Evolutionary conservation across 192 early-diverging fungal species (phyloP).

Genomic region (Podila verticillata): DNA sequence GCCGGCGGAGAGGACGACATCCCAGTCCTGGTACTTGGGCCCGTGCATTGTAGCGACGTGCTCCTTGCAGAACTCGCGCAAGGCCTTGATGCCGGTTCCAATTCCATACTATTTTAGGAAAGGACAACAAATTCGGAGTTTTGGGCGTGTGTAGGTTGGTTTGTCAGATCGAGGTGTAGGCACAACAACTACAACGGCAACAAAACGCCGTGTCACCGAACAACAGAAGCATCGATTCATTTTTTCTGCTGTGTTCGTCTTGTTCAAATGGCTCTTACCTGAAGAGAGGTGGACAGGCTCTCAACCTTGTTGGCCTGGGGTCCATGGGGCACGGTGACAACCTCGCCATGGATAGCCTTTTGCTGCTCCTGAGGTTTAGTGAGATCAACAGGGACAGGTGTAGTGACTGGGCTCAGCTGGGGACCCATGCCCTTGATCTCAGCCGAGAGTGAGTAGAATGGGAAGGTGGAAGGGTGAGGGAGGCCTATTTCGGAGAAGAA

Average conservation of each 20-base stretch:
- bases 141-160: no score
- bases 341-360: background rate
- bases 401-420: background rate
- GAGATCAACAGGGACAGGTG: conserved; percentile 6
- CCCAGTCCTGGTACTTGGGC: conserved; percentile 71
- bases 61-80: conserved; percentile 55
- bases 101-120: conserved; percentile 65
- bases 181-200: no score
- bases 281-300: conserved; percentile 35
- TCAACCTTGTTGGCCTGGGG: conserved; percentile 35
- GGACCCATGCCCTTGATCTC: conserved; percentile 55
- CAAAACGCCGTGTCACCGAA: background rate
- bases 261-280: conserved; percentile 16
- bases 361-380: no score
- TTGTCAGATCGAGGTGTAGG: no score
- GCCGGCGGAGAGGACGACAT: conserved; percentile 69
- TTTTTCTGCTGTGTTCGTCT: no score
- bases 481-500: conserved; percentile 45
- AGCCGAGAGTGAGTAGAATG: conserved; percentile 58
- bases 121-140: conserved; percentile 20
- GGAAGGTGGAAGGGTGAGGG: conserved; percentile 73
- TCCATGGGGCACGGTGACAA: conserved; percentile 55
- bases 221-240: no score
- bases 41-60: conserved; percentile 58
- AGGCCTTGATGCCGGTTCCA: conserved; percentile 61